Conservation (phyloP, 169 alveolate genomes). For the Theileria parva region DNA sequence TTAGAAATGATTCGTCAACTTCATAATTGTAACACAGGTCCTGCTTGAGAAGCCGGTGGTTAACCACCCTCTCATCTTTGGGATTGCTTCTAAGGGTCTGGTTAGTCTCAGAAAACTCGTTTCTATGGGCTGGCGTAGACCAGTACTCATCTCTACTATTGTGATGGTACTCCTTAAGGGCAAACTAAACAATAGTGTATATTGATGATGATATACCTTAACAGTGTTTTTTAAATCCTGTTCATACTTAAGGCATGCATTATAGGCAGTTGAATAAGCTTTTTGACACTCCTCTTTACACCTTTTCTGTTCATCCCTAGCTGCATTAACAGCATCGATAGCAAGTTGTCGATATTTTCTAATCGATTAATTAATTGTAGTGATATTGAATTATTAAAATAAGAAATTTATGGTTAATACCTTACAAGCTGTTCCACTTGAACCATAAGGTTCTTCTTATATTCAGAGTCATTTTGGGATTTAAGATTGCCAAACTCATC, state of each 20-base stretch:
- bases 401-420: neutral
- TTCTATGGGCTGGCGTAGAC: neutral
- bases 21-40: neutral
- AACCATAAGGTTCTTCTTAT: slow-evolving; percentile 42
- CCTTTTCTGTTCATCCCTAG: slow-evolving; percentile 53
- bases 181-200: neutral
- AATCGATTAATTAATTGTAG: neutral
- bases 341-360: slow-evolving; percentile 60
- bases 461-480: slow-evolving; percentile 23
- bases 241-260: slow-evolving; percentile 53
- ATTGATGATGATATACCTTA: slow-evolving; percentile 15
- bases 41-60: neutral
- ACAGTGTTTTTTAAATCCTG: slow-evolving; percentile 52
- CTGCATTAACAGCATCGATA: slow-evolving; percentile 59
- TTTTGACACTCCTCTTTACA: slow-evolving; percentile 34
- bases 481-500: slow-evolving; percentile 11
- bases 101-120: neutral
- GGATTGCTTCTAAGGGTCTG: neutral
- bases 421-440: slow-evolving; percentile 43
- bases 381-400: neutral
- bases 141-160: neutral
- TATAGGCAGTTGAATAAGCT: slow-evolving; percentile 35
- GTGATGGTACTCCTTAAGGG: slow-evolving; percentile 9
- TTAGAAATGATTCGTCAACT: neutral
- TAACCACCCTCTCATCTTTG: neutral